Evolutionary conservation across 805 yeast genomes (phyloP).

Genomic region (Starmerella stigmatis): DNA sequence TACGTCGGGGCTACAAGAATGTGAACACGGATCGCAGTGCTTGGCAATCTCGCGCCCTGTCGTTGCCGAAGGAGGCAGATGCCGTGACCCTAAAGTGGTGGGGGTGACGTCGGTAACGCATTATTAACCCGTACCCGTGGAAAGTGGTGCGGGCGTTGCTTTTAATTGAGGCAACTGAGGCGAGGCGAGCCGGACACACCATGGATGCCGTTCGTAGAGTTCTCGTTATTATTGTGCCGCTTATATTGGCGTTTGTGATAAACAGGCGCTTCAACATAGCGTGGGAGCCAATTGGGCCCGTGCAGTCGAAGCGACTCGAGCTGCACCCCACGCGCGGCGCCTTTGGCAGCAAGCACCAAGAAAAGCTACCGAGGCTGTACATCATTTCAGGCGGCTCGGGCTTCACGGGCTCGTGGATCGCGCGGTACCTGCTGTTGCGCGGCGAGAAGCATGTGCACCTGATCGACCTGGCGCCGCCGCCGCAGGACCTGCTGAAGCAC

Average conservation of each 20-base stretch:
- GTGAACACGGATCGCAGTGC: too few species aligned
- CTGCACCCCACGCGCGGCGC: conserved; percentile 21
- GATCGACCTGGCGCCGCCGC: conserved; percentile 24
- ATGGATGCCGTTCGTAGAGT: not conserved
- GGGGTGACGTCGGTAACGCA: too few species aligned
- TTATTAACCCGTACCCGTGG: not conserved
- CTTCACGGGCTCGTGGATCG: conserved; percentile 29
- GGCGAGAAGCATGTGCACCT: conserved; percentile 22
- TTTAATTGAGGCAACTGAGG: not conserved
- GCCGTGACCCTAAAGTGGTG: too few species aligned
- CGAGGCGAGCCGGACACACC: not conserved
- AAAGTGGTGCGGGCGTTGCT: conserved; percentile 1
- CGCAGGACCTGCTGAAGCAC: conserved; percentile 24
- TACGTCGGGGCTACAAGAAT: too few species aligned
- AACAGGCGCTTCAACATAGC: conserved; percentile 7
- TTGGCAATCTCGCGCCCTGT: too few species aligned
- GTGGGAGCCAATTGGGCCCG: conserved; percentile 10
- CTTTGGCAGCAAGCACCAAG: conserved; percentile 9
- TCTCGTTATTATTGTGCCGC: conserved; percentile 1
- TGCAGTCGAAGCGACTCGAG: conserved; percentile 9
- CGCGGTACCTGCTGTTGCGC: conserved; percentile 26
- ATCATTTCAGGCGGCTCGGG: conserved; percentile 29
- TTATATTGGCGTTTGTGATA: conserved; percentile 4
- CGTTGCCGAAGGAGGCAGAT: too few species aligned
- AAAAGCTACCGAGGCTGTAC: conserved; percentile 17